Conservation (phyloP, 2,329 filamentous ascomycete species). For the Trichoderma gracile region DNA sequence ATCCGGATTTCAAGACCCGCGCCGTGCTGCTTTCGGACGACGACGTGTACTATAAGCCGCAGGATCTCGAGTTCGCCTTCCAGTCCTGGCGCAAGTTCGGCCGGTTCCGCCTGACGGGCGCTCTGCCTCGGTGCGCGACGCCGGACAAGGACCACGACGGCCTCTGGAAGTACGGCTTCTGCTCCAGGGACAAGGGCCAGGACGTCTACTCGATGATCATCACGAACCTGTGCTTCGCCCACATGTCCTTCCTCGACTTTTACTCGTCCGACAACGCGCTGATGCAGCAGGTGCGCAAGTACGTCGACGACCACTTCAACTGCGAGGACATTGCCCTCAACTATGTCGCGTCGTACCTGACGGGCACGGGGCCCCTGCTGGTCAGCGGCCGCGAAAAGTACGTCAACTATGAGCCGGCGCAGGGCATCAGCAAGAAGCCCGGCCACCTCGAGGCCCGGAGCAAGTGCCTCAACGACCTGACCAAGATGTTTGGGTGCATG, state of each 20-base stretch:
- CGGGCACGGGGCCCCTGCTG: slow-evolving; percentile 39
- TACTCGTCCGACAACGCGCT: slow-evolving; percentile 41
- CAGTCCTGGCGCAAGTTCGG: slow-evolving; percentile 32
- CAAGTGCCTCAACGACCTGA: slow-evolving; percentile 41
- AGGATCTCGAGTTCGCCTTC: slow-evolving; percentile 35
- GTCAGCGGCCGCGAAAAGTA: slow-evolving; percentile 39
- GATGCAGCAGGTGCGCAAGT: slow-evolving; percentile 38
- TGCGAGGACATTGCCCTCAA: slow-evolving; percentile 47
- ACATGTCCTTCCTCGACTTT: slow-evolving; percentile 43
- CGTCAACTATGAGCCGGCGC: slow-evolving; percentile 36
- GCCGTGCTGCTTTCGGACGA: slow-evolving; percentile 35
- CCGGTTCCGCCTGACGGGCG: slow-evolving; percentile 26
- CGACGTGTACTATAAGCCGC: slow-evolving; percentile 33
- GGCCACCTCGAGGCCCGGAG: slow-evolving; percentile 40
- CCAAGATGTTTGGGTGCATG: slow-evolving; percentile 39
- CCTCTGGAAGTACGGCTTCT: slow-evolving; percentile 39
- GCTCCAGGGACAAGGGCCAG: slow-evolving; percentile 32
- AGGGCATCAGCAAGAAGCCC: slow-evolving; percentile 39
- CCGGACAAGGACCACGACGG: slow-evolving; percentile 33
- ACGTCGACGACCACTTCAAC: slow-evolving; percentile 43
- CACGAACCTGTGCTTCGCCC: slow-evolving; percentile 42
- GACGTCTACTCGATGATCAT: slow-evolving; percentile 42
- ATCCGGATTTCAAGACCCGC: slow-evolving; percentile 31
- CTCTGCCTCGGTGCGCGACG: slow-evolving; percentile 39
- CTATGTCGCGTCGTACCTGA: slow-evolving; percentile 40